Base-by-base conservation (phyloP, 768 basidiomycete genomes). In the Serendipita vermifera region DNA sequence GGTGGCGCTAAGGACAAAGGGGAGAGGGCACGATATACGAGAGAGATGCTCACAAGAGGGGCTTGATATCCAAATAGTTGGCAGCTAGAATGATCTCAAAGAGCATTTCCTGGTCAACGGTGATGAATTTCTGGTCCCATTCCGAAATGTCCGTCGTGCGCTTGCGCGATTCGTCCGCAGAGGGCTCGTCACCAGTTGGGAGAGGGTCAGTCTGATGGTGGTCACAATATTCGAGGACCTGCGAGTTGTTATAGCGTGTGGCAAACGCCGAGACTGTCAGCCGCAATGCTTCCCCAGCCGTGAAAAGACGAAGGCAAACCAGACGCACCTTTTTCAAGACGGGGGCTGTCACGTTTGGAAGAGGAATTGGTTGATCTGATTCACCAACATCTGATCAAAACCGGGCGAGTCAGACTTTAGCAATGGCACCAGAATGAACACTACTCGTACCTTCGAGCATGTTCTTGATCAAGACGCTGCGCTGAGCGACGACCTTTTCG, bases 11-110 rank as follows among this genome's bases (percentile, higher is more conserved):
- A 56, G 9, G 24, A 29, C 35, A 22, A 20, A n/a, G 32, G n/a
- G 24, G 24, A 57, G 5, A 14, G 38, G 36, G n/a, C 32, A 7
- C n/a, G 7, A 33, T 33, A 32, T 3, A 7, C 3, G 31, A 26
- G 31, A 33, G 38, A 22, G 6, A 31, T 26, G 75, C 87, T 62
- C 64, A 96, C 94, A 98, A 81, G 46, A 98, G 79, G 20, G 93
- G 86, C 74, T 98, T 98, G 78, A 99, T 98, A 67, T 99, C 96
- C 62, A 99, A 85, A 73, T 99, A 99, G 76, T 99, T 99, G 61
- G 96, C 96, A 7, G 96, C 96, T 56, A 98, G 84, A 69, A 98
- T 99, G 69, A 98, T 99, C 74, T 99, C 96, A 62, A 98, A 98
- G 4, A 99, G 79, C 94, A 98, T 98, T 73, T 98, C 96, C 72